Evolutionary conservation across 2,329 filamentous ascomycete species (phyloP).

Genomic region (Macrophomina tecta): DNA sequence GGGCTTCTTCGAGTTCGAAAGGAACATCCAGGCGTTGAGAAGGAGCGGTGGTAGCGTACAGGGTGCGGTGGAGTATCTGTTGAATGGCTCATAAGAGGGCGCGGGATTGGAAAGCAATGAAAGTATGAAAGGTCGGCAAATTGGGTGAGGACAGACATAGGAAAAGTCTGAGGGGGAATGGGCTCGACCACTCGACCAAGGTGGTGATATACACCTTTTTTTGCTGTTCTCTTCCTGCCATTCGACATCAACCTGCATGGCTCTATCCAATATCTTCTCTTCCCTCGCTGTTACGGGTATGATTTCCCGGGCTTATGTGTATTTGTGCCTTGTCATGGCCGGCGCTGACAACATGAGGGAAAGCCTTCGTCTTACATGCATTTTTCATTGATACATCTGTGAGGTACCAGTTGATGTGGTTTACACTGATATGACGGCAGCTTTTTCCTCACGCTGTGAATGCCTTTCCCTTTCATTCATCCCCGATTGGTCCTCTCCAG

Average conservation of each 20-base stretch:
- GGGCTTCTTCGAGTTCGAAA: conserved; percentile 97
- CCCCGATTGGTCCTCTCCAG: not conserved
- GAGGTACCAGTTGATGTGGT: not conserved
- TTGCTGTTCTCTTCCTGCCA: not conserved
- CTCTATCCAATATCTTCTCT: not conserved
- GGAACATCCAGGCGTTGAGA: conserved; percentile 86
- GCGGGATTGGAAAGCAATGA: too few species aligned
- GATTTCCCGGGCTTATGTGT: not conserved
- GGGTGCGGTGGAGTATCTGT: conserved; percentile 80
- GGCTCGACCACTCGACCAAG: not conserved
- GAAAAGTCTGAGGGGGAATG: not conserved
- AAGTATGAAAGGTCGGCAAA: not conserved
- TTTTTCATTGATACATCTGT: not conserved
- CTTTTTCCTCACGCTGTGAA: not conserved
- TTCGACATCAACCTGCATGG: conserved; percentile 6
- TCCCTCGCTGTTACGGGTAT: conserved; percentile 15
- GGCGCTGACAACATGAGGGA: not conserved
- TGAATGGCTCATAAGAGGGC: conserved; percentile 33
- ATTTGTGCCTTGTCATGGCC: not conserved
- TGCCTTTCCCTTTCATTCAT: too few species aligned
- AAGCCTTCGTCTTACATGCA: not conserved
- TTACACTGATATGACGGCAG: not conserved
- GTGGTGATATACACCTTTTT: conserved; percentile 23
- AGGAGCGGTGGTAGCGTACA: conserved; percentile 93
- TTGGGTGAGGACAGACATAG: not conserved